Conservation (phyloP, 139 green algal species). For the Diplosphaera chodatii region DNA sequence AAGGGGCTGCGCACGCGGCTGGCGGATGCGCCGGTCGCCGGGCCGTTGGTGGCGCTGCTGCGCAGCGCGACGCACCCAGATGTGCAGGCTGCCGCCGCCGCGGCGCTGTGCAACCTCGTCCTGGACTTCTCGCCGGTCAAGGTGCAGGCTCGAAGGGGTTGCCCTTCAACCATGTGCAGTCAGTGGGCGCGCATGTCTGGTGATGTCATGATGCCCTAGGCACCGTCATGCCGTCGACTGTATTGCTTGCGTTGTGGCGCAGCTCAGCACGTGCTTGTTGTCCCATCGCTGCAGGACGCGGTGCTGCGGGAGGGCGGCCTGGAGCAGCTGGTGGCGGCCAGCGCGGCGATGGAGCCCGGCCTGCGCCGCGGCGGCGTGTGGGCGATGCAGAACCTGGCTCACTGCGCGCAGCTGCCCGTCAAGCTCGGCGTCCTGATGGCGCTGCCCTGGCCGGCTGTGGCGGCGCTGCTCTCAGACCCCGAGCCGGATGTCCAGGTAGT, state of each 20-base stretch:
- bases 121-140: conserved; percentile 71
- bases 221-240: too few relatives aligned
- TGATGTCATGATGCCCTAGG: too few relatives aligned
- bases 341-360: conserved; percentile 20
- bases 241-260: too few relatives aligned
- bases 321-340: conserved; percentile 37
- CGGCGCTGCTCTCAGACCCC: conserved; percentile 44
- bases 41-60: conserved; percentile 56
- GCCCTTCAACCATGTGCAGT: not conserved
- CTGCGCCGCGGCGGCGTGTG: conserved; percentile 62
- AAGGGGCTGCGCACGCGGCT: conserved; percentile 33
- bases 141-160: not conserved
- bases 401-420: conserved; percentile 27
- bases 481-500: conserved; percentile 43
- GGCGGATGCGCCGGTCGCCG: conserved; percentile 41
- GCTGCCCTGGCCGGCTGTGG: conserved; percentile 48
- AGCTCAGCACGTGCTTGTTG: too few relatives aligned
- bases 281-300: too few relatives aligned
- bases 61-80: conserved; percentile 14
- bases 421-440: conserved; percentile 28
- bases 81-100: conserved; percentile 51
- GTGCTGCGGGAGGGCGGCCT: conserved; percentile 47
- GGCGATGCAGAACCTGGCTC: conserved; percentile 69
- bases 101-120: conserved; percentile 76
- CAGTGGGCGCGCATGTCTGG: too few relatives aligned